A percentile compares a stretch with the other conserved stretches of the same genome.
Conservation (phyloP, 2,329 filamentous ascomycete species). For the Fusarium veterinarium region DNA sequence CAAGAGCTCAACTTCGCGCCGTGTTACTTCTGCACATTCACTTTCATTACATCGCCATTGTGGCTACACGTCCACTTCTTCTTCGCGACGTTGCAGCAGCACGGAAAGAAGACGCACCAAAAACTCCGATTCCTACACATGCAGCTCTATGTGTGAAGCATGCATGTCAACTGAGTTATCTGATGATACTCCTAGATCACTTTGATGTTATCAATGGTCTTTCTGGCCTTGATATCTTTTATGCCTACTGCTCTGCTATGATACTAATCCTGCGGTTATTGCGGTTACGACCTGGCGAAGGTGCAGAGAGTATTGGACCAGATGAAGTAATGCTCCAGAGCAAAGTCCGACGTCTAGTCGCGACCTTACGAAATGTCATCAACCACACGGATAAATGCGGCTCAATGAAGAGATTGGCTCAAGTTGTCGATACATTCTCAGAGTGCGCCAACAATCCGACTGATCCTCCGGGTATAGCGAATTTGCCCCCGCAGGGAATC, state of each 20-base stretch:
- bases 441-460: constrained; percentile 36
- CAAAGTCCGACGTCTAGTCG: constrained; percentile 20
- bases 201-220: constrained; percentile 50
- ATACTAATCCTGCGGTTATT: constrained; percentile 33
- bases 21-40: constrained; percentile 48
- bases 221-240: constrained; percentile 51
- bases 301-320: not conserved
- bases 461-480: not conserved
- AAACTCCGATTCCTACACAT: not conserved
- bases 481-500: not conserved
- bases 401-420: constrained; percentile 46
- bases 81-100: constrained; percentile 38
- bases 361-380: constrained; percentile 31
- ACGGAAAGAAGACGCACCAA: constrained; percentile 1
- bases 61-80: constrained; percentile 48
- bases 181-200: constrained; percentile 48
- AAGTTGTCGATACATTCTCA: constrained; percentile 44
- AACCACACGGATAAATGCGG: constrained; percentile 44
- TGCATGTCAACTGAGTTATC: constrained; percentile 48
- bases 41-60: constrained; percentile 49
- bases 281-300: not conserved
- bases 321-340: constrained; percentile 22
- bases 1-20: constrained; percentile 43
- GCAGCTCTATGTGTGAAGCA: constrained; percentile 40
- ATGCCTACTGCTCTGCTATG: constrained; percentile 51